Evolutionary conservation across 306 rosid species (phyloP), one percentile per base, ranked within the genome.

Genomic region (Cucumis hystrix): DNA sequence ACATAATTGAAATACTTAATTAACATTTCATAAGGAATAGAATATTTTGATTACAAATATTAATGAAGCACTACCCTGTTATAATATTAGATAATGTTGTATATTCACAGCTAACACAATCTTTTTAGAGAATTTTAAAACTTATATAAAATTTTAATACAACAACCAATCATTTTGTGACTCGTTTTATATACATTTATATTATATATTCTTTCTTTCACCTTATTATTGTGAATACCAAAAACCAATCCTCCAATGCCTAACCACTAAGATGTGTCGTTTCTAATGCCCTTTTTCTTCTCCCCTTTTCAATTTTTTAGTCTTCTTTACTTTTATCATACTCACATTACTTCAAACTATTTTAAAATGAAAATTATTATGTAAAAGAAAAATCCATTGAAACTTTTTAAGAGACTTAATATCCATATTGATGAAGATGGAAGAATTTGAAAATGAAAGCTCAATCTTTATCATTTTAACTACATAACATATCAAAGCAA

Each of bases 1-100:
- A 4, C 61, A 72, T 51, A 49, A 71, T 41, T 43, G 12, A 71
- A 49, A 20, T 2, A 14, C n/a, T 45, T 13, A 8, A 45, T 23
- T 43, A 23, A 43, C 40, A 70, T 70, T 23, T 13, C 6, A 13
- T 20, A 47, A 7, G 39, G 57, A 6, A 47, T 21, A 25, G 16
- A 71, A 14, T 15, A 71, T 25, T 45, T 68, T 2, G 6, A 47
- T 72, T 47, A 0, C 0, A 28, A 71, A 72, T 3, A 28, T 28
- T 10, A 37, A 39, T 16, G 21, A 25, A 72, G 60, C 60, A 49
- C 61, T 28, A 28, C 40, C 41, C 28, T 3, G 28, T 49, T 72
- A 72, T 25, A 72, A 28, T 71, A 71, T 47, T 49, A 72, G 76
- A 72, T 72, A 72, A 72, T 72, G 61, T 72, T 70, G 37, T 16